Percentiles rank a stretch among this genome's conserved stretches.
phyloP scores from a whole-genome alignment of 257 asterid species.

The Capsicum pubescens region DNA sequence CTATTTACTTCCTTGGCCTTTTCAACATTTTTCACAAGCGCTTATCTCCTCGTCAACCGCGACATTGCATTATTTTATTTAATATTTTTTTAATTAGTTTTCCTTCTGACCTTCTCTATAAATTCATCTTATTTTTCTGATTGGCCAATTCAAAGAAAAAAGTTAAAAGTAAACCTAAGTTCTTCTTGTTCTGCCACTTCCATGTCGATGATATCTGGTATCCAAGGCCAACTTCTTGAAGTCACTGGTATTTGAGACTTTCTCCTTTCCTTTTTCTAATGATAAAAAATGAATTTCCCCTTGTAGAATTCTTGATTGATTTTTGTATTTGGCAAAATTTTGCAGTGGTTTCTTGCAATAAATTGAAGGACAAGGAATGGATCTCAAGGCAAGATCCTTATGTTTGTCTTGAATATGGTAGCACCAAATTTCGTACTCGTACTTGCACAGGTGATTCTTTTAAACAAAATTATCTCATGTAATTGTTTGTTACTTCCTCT shows the following conservation, averaged over 20 bases:
- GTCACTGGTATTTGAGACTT: conserved; percentile 64
- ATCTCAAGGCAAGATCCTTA: conserved; percentile 97
- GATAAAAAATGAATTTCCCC: background rate
- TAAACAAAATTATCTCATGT: background rate
- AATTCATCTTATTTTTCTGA: background rate
- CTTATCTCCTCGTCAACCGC: too few species aligned
- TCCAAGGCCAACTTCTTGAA: conserved; percentile 91
- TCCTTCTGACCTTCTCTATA: too few species aligned
- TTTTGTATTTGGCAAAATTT: background rate
- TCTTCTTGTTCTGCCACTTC: background rate
- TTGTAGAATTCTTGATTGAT: background rate
- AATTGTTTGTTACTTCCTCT: background rate
- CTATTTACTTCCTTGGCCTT: background rate
- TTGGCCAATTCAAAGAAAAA: background rate
- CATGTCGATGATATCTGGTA: conserved; percentile 79
- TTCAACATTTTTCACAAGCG: too few species aligned
- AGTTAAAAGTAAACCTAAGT: background rate
- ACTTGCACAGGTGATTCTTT: conserved; percentile 73
- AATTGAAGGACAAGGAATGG: conserved; percentile 88
- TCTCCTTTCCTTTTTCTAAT: background rate
- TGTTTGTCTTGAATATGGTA: conserved; percentile 79
- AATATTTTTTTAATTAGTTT: too few species aligned
- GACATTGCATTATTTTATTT: too few species aligned
- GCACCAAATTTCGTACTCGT: conserved; percentile 80
- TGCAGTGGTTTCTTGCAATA: conserved; percentile 77